Base-by-base conservation (phyloP, 1,284 basidiomycete species). In the Leccinum subspadiceum region DNA sequence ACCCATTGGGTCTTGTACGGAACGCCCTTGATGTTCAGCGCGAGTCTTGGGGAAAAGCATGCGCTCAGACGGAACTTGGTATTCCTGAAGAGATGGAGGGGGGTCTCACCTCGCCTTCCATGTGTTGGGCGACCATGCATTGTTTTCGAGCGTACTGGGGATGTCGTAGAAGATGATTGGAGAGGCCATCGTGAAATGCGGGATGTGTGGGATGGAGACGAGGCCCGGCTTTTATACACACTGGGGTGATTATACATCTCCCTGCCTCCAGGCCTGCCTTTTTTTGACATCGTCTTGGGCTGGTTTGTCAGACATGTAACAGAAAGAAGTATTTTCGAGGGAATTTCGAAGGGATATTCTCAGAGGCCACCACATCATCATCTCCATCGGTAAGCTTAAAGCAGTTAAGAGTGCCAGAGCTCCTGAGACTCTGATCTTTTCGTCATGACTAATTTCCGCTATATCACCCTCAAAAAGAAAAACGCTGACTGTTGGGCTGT, bases 1-100 rank as follows among this genome's bases (percentile, higher is more conserved):
- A 79, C 64, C 75, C 76, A 78, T 52, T 68, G 68, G 9, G 78
- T 79, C 60, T 68, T 72, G 67, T 79, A 68, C 8, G 76, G 67
- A 44, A 79, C 37, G 7, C 68, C 68, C 62, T 80, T 80, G 66
- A 74, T 74, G 57, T 78, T 78, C 13, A 79, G 66, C 5, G 71
- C 68, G 29, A 72, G 70, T 61, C 78, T 80, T 58, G 13, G 39
- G 5, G 5, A 12, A 17, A 29, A 29, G 20, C 22, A 15, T 49
- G 22, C 17, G n/a, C 41, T 49, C 1, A 10, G 31, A 58, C 7
- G 60, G 55, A 24, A 12, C 13, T 37, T 15, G 31, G 39, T 49
- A 15, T 35, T 35, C 9, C 20, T 22, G 8, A 31, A 33, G 15
- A 29, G 12, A 44, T 9, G 41, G n/a, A 35, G n/a, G 15, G 8